phyloP scores from a whole-genome alignment of 768 basidiomycete genomes.

The Lactarius vividus region DNA sequence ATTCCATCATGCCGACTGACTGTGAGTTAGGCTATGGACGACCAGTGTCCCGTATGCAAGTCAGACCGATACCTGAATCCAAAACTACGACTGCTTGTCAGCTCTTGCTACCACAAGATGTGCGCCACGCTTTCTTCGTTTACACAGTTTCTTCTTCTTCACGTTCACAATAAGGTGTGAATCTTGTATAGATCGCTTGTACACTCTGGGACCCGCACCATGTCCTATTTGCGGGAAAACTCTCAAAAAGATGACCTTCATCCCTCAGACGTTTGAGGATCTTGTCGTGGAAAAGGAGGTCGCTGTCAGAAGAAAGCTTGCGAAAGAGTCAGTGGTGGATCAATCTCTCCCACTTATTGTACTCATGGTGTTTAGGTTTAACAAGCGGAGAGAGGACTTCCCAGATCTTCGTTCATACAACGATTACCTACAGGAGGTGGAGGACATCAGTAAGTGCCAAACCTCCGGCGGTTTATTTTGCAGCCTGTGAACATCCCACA shows the following conservation, averaged over 20 bases:
- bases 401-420: slow-evolving; percentile 76
- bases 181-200: slow-evolving; percentile 94
- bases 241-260: slow-evolving; percentile 90
- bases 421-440: slow-evolving; percentile 94
- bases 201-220: slow-evolving; percentile 92
- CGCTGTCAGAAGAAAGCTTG: slow-evolving; percentile 78
- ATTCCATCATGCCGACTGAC: slow-evolving; percentile 16
- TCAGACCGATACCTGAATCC: slow-evolving; percentile 95
- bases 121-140: slow-evolving; percentile 35
- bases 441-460: slow-evolving; percentile 70
- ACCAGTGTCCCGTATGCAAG: slow-evolving; percentile 96
- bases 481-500: slow-evolving; percentile 3
- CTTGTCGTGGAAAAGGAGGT: slow-evolving; percentile 93
- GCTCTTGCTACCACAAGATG: slow-evolving; percentile 99
- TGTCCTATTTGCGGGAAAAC: slow-evolving; percentile 92
- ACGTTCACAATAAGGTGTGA: slow-evolving; percentile 69
- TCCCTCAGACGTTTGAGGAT: slow-evolving; percentile 93
- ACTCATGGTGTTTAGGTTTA: slow-evolving; percentile 59
- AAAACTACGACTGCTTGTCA: slow-evolving; percentile 88
- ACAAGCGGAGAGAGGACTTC: slow-evolving; percentile 92
- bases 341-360: background rate
- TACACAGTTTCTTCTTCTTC: background rate
- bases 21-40: slow-evolving; percentile 68
- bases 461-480: slow-evolving; percentile 29
- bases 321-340: slow-evolving; percentile 67